Conservation (phyloP, 805 yeast genomes). For the Candida ficus region DNA sequence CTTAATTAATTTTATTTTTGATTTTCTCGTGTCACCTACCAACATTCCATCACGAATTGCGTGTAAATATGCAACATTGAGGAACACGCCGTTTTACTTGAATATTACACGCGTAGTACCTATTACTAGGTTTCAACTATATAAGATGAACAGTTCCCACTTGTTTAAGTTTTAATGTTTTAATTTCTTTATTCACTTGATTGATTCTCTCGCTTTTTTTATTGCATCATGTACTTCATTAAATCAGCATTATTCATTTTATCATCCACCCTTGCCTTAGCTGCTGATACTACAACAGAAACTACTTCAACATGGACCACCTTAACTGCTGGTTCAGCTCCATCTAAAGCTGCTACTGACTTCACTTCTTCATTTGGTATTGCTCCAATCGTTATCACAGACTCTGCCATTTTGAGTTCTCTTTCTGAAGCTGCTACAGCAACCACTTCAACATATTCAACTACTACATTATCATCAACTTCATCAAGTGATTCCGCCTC, state of each 20-base stretch:
- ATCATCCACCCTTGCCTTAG: neutral
- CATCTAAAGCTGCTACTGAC: constrained; percentile 32
- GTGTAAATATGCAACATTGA: no score
- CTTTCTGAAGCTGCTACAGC: constrained; percentile 27
- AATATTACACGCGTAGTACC: no score
- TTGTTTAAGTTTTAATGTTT: no score
- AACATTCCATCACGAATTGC: no score
- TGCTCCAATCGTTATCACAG: constrained; percentile 21
- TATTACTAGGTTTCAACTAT: no score
- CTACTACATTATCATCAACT: neutral
- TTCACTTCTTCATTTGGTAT: constrained; percentile 43
- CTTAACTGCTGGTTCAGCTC: constrained; percentile 32
- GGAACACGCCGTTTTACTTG: no score
- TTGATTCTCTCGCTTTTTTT: no score
- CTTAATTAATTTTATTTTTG: no score
- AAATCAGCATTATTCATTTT: neutral
- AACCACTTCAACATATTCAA: constrained; percentile 16
- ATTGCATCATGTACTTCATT: neutral
- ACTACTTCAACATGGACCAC: constrained; percentile 9
- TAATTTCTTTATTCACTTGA: no score
- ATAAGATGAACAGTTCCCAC: no score
- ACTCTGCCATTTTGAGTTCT: constrained; percentile 17
- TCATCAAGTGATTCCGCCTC: constrained; percentile 3
- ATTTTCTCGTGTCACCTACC: no score
- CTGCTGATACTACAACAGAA: neutral